Base-by-base conservation (phyloP, 2,329 filamentous ascomycete genomes). In the Pseudogymnoascus destructans region DNA sequence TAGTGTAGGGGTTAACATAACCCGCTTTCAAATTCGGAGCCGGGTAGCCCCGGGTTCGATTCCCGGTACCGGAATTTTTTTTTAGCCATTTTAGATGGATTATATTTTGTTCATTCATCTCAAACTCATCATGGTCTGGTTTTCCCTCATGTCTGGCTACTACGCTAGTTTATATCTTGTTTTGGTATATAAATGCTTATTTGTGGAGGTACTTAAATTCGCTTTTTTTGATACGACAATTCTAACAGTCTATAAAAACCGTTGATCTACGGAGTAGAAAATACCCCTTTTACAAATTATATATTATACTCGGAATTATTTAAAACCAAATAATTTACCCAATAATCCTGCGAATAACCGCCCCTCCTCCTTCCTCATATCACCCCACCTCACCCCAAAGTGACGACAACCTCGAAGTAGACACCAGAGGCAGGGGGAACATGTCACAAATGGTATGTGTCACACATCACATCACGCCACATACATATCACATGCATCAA, bases 1-100 rank as follows among this genome's bases (percentile, higher is more conserved):
- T 59, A 57, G 58, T 59, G 58, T 59, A 59, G 58, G 46, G 58
- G 58, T 59, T 59, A 59, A 59, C 58, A 59, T 59, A 56, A 35
- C 58, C 58, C 58, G 58, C 58, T 59, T 59, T 59, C 58, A 59
- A 23, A 58, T 30, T 21, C 35, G 19, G 42, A 55, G 32, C 58
- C 58, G 58, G 58, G 58, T 35, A 59, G 58, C 58, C 52, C 58
- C 58, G 58, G 58, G 58, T 59, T 59, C 58, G 58, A 59, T 59
- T 59, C 58, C 58, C 58, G 58, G 58, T 59, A 57, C 52, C 58
- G 58, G 58, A 59, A 59, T 57, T 33, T 17, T 58, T 58, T 58
- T 58, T 19, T 11, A 19, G 17, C 36, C n/a, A 11, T 58, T 58
- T 55, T 17, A 3, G 3, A 46, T 46, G 11, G 3, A n/a, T 23